Percentiles rank a stretch among this genome's conserved stretches.
Evolutionary conservation across 805 yeast species (phyloP).

Genomic region (Priceomyces haplophilus): DNA sequence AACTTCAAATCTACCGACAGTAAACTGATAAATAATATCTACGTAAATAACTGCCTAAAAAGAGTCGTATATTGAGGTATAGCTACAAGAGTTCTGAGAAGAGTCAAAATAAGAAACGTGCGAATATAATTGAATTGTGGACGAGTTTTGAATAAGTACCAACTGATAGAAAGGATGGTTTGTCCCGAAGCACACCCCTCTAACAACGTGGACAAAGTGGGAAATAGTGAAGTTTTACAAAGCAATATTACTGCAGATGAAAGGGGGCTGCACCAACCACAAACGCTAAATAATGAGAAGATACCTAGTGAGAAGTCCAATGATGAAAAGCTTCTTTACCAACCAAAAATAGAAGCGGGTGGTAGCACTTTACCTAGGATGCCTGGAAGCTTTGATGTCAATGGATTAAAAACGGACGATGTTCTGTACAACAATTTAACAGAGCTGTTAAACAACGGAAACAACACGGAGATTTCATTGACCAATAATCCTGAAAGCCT

Average conservation of each 20-base stretch:
- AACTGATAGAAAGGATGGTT: constrained; percentile 1
- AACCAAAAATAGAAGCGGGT: background rate
- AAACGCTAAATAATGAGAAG: background rate
- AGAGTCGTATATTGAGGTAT: background rate
- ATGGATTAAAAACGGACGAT: constrained; percentile 14
- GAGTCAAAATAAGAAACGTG: background rate
- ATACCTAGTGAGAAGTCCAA: background rate
- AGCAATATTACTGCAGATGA: background rate
- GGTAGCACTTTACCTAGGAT: constrained; percentile 19
- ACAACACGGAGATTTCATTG: constrained; percentile 1
- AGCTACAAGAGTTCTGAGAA: background rate
- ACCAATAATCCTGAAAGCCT: constrained; percentile 4
- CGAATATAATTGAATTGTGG: background rate
- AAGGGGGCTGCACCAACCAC: background rate
- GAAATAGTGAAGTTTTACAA: background rate
- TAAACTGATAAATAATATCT: background rate
- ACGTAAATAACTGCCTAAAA: background rate
- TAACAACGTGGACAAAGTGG: background rate
- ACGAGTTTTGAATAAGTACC: background rate
- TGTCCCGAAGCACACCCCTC: constrained; percentile 1
- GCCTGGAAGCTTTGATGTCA: constrained; percentile 24
- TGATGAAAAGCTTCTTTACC: background rate
- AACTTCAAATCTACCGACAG: background rate
- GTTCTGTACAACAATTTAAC: constrained; percentile 12
- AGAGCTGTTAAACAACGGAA: constrained; percentile 7